Conservation (phyloP, 2,329 filamentous ascomycete species). For the Mariannaea sp. region DNA sequence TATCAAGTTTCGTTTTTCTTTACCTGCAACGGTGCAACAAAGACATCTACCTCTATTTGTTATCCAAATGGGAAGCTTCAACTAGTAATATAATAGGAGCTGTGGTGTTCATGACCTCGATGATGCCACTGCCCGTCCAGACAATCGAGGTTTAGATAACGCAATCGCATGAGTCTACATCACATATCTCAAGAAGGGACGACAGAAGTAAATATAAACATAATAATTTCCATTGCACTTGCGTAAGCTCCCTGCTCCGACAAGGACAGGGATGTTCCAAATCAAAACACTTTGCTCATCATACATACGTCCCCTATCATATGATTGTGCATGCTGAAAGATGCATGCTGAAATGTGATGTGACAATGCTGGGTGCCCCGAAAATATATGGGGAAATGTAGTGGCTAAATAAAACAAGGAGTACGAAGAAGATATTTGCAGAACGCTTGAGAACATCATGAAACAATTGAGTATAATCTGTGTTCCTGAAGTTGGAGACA, state of each 20-base stretch:
- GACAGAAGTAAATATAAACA: not conserved
- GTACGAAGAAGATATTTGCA: constrained; percentile 19
- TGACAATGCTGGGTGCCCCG: constrained; percentile 11
- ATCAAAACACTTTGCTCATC: constrained; percentile 11
- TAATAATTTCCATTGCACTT: constrained; percentile 3
- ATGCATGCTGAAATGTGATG: too few relatives aligned
- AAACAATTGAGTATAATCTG: constrained; percentile 1
- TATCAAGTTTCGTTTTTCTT: too few relatives aligned
- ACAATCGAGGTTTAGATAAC: not conserved
- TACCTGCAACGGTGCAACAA: too few relatives aligned
- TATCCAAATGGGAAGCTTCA: too few relatives aligned
- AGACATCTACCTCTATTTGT: too few relatives aligned
- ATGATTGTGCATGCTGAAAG: constrained; percentile 24
- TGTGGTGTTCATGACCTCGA: not conserved
- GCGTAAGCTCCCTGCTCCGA: constrained; percentile 22
- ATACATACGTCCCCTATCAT: constrained; percentile 20
- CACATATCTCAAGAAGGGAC: not conserved
- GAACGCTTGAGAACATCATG: constrained; percentile 24
- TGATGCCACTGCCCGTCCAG: not conserved
- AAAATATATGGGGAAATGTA: constrained; percentile 14
- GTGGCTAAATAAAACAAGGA: constrained; percentile 23
- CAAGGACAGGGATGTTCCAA: constrained; percentile 14
- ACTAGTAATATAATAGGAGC: not conserved
- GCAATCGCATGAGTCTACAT: not conserved
- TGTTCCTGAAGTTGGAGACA: not conserved